These are phyloP conservation scores for Russula sp. DNA, from an alignment of 768 basidiomycete species.

Conservation along the genomic window DNA sequence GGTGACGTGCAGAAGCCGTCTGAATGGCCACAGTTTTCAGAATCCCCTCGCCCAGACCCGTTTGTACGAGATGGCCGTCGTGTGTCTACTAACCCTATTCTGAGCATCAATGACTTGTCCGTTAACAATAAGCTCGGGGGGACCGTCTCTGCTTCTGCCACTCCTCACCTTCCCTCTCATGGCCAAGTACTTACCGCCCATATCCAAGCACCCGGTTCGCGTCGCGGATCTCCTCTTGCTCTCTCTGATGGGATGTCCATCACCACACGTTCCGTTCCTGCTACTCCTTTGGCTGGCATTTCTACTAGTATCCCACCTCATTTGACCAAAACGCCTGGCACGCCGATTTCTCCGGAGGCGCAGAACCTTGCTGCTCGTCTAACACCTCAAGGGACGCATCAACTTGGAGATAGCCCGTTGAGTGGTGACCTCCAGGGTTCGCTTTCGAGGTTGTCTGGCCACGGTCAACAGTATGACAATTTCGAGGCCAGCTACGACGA, in stretches of 20 bases:
- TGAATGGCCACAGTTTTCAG: slow-evolving; percentile 90
- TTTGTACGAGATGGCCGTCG: slow-evolving; percentile 55
- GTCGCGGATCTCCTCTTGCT: slow-evolving; percentile 68
- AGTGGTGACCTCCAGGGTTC: slow-evolving; percentile 64
- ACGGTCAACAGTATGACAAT: slow-evolving; percentile 44
- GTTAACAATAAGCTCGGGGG: slow-evolving; percentile 35
- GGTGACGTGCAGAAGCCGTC: slow-evolving; percentile 65
- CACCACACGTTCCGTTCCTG: slow-evolving; percentile 72
- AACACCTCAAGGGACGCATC: slow-evolving; percentile 36
- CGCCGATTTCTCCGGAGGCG: slow-evolving; percentile 54
- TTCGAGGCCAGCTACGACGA: slow-evolving; percentile 58
- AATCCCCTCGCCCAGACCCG: slow-evolving; percentile 55
- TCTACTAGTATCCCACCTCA: slow-evolving; percentile 39
- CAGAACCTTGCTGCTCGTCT: slow-evolving; percentile 60
- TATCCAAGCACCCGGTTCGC: slow-evolving; percentile 43
- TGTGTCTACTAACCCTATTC: slow-evolving; percentile 64
- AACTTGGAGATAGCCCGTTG: slow-evolving; percentile 43
- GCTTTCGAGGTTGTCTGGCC: slow-evolving; percentile 55
- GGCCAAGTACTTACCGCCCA: slow-evolving; percentile 41
- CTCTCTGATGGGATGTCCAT: slow-evolving; percentile 51
- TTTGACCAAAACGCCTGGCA: slow-evolving; percentile 60
- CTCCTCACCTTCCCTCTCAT: slow-evolving; percentile 58
- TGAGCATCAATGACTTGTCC: slow-evolving; percentile 49
- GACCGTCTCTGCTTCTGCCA: slow-evolving; percentile 50
- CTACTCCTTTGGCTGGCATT: slow-evolving; percentile 62